Percentiles rank a stretch among this genome's conserved stretches.
These are phyloP conservation scores for Candida insectalens DNA, from an alignment of 805 yeast species.

Conservation along the genomic window DNA sequence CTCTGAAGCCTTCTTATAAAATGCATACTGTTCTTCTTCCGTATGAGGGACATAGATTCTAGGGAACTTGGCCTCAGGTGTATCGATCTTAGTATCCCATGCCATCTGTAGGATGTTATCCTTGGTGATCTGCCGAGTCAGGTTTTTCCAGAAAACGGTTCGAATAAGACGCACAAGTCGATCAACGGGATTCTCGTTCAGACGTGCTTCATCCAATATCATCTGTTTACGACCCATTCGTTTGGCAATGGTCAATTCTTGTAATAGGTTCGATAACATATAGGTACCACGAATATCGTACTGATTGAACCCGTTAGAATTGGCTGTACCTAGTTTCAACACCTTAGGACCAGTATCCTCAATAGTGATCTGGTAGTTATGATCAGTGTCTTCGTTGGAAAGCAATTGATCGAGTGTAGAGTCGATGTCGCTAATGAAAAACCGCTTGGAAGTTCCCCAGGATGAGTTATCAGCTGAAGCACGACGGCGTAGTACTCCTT, in stretches of 20 bases:
- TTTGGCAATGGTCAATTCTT: conserved; percentile 82
- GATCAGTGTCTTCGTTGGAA: conserved; percentile 76
- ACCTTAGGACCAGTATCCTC: conserved; percentile 82
- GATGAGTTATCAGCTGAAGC: conserved; percentile 42
- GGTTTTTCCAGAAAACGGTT: conserved; percentile 69
- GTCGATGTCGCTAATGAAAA: conserved; percentile 69
- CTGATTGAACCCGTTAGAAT: conserved; percentile 71
- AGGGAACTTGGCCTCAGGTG: conserved; percentile 53
- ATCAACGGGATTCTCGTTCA: conserved; percentile 80
- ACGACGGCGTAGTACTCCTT: conserved; percentile 25
- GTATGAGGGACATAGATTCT: conserved; percentile 69
- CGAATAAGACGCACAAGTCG: conserved; percentile 65
- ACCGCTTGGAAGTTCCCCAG: conserved; percentile 30
- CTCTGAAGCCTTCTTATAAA: conserved; percentile 44
- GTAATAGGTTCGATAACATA: conserved; percentile 76
- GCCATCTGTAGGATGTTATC: conserved; percentile 62
- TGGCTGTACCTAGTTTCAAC: conserved; percentile 70
- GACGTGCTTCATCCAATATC: conserved; percentile 71
- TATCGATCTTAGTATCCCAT: conserved; percentile 62
- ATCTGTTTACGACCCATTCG: conserved; percentile 69
- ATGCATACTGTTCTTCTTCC: conserved; percentile 65
- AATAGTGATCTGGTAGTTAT: conserved; percentile 73
- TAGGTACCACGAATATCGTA: conserved; percentile 79
- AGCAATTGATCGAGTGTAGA: conserved; percentile 60
- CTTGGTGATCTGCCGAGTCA: conserved; percentile 63